These are phyloP conservation scores for Penicillium frequentans DNA, from an alignment of 2,329 filamentous ascomycete species.

Conservation along the genomic window DNA sequence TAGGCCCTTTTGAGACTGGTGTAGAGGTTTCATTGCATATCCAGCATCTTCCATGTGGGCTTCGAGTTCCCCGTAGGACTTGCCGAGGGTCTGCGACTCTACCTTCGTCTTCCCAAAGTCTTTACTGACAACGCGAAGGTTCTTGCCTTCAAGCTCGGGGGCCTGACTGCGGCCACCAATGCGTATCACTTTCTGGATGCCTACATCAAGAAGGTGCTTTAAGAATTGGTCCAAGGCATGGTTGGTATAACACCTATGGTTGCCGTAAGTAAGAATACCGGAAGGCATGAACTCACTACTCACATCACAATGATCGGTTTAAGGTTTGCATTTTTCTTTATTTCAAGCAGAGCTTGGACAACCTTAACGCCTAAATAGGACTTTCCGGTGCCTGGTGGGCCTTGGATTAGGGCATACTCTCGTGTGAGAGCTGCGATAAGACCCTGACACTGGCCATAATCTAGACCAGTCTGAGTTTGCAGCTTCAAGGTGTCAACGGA, in stretches of 20 bases:
- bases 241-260: not conserved
- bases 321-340: not conserved
- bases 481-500: not conserved
- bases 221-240: not conserved
- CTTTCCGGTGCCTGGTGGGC: conserved; percentile 15
- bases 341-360: not conserved
- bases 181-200: not conserved
- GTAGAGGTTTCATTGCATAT: not conserved
- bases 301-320: not conserved
- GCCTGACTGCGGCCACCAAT: not conserved
- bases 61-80: not conserved
- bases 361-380: conserved; percentile 9
- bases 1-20: not conserved
- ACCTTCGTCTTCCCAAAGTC: not conserved
- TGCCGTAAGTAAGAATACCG: not conserved
- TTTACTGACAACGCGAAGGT: not conserved
- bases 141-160: not conserved
- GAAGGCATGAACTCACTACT: not conserved
- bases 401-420: conserved; percentile 16
- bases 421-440: conserved; percentile 14
- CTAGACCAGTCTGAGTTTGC: not conserved
- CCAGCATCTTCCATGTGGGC: not conserved
- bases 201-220: not conserved
- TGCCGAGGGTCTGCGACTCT: not conserved
- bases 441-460: conserved; percentile 9